phyloP scores from a whole-genome alignment of 2,329 filamentous ascomycete genomes.

The Aspergillus neoniger region DNA sequence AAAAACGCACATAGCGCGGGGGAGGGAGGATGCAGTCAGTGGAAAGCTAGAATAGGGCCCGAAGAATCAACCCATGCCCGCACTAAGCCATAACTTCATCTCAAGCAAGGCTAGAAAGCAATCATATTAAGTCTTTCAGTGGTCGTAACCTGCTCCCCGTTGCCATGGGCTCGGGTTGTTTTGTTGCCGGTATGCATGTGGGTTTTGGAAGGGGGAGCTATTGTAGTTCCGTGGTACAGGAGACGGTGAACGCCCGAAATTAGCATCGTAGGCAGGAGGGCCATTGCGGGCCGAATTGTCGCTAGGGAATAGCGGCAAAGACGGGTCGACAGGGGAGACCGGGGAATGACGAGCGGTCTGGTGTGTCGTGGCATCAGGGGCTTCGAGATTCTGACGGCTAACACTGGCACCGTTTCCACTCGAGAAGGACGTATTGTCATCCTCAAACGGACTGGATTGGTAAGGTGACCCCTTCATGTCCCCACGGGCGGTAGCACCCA shows the following conservation, averaged over 20 bases:
- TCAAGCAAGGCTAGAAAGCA: slow-evolving; percentile 33
- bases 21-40: slow-evolving; percentile 23
- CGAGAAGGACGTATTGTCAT: slow-evolving; percentile 69
- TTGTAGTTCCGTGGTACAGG: slow-evolving; percentile 37
- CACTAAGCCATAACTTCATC: slow-evolving; percentile 44
- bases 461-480: slow-evolving; percentile 66
- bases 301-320: slow-evolving; percentile 51
- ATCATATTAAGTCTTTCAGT: slow-evolving; percentile 40
- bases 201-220: slow-evolving; percentile 35
- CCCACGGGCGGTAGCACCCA: slow-evolving; percentile 84
- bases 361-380: slow-evolving; percentile 31
- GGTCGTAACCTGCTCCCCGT: slow-evolving; percentile 65
- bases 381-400: slow-evolving; percentile 48
- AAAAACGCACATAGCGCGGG: slow-evolving; percentile 10
- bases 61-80: slow-evolving; percentile 31
- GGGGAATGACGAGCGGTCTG: slow-evolving; percentile 42
- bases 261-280: slow-evolving; percentile 41
- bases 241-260: slow-evolving; percentile 29
- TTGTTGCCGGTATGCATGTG: slow-evolving; percentile 47
- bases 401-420: slow-evolving; percentile 53
- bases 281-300: slow-evolving; percentile 42
- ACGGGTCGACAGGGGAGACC: slow-evolving; percentile 52
- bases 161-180: slow-evolving; percentile 66
- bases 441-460: slow-evolving; percentile 64
- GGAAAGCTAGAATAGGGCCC: slow-evolving; percentile 19